Percentiles rank a stretch among this genome's conserved stretches.
Evolutionary conservation across 805 yeast species (phyloP).

Genomic region (Sugiyamaella floridensis): DNA sequence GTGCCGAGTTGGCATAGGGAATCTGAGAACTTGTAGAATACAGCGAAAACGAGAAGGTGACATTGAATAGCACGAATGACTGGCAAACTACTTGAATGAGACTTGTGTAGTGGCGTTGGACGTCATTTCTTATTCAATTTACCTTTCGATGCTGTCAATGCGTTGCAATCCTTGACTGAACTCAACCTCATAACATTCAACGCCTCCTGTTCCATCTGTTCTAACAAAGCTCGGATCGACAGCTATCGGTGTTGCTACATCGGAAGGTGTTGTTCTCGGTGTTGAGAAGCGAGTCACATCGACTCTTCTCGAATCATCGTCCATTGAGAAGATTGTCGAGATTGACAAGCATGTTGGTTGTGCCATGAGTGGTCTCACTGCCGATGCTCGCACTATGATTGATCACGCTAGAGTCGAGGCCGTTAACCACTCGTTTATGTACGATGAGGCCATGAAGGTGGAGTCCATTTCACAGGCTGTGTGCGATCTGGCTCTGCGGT

Average conservation of each 20-base stretch:
- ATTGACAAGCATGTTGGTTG: constrained; percentile 92
- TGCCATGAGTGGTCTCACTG: constrained; percentile 98
- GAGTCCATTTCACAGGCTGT: constrained; percentile 94
- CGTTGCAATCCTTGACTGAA: too few species aligned
- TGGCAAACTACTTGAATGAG: too few species aligned
- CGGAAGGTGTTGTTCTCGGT: constrained; percentile 92
- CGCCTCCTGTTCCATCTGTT: too few species aligned
- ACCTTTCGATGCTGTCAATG: too few species aligned
- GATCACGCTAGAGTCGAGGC: constrained; percentile 89
- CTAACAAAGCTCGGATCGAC: constrained; percentile 68
- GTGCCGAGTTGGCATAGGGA: background rate
- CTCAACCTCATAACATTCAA: too few species aligned
- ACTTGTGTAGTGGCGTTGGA: too few species aligned
- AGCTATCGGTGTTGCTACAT: constrained; percentile 92
- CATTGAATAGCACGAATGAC: too few species aligned
- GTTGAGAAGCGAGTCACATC: constrained; percentile 97
- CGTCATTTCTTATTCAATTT: too few species aligned
- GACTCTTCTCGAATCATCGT: constrained; percentile 78
- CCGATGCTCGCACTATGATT: constrained; percentile 97
- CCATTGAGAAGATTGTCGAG: constrained; percentile 94
- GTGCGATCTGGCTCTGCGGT: constrained; percentile 92
- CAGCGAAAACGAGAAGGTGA: too few species aligned
- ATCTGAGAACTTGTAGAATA: background rate
- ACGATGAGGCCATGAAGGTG: constrained; percentile 85
- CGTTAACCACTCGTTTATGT: constrained; percentile 81